Conservation (phyloP, 1,284 basidiomycete species). For the Takashimella tepidaria region DNA sequence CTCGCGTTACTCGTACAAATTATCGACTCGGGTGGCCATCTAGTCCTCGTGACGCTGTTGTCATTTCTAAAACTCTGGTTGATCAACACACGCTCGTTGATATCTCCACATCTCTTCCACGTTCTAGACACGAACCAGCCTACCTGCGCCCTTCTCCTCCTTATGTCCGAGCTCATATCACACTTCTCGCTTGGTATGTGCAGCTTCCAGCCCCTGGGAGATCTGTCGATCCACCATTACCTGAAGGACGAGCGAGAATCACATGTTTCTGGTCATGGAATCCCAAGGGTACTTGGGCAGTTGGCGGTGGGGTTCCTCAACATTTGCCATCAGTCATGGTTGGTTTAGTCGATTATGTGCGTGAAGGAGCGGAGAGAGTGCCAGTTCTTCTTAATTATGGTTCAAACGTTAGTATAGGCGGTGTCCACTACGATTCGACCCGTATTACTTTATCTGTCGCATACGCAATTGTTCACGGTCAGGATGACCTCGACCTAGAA, state of each 20-base stretch:
- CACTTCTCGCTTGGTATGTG: constrained; percentile 87
- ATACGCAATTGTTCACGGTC: constrained; percentile 71
- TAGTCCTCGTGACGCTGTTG: constrained; percentile 87
- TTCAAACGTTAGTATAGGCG: constrained; percentile 71
- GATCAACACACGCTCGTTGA: constrained; percentile 81
- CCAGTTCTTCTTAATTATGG: constrained; percentile 76
- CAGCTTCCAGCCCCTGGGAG: constrained; percentile 53
- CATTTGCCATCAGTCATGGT: constrained; percentile 77
- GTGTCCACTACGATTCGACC: constrained; percentile 68
- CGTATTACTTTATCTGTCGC: constrained; percentile 77
- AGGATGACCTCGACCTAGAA: constrained; percentile 51
- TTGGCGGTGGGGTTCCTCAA: constrained; percentile 58
- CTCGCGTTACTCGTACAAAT: constrained; percentile 80
- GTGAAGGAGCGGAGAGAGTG: constrained; percentile 65
- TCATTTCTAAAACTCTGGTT: constrained; percentile 77
- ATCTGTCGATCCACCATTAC: constrained; percentile 42
- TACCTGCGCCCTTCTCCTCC: constrained; percentile 92
- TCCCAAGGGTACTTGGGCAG: constrained; percentile 80
- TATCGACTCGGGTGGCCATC: constrained; percentile 95
- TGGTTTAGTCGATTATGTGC: constrained; percentile 70
- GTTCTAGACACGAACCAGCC: constrained; percentile 81
- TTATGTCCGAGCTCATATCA: constrained; percentile 84
- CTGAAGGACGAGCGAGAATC: constrained; percentile 57
- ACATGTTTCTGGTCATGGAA: constrained; percentile 96
- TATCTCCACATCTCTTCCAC: constrained; percentile 90